Evolutionary conservation across 192 early-diverging fungal species (phyloP).

Genomic region (Chytriomyces confervae): DNA sequence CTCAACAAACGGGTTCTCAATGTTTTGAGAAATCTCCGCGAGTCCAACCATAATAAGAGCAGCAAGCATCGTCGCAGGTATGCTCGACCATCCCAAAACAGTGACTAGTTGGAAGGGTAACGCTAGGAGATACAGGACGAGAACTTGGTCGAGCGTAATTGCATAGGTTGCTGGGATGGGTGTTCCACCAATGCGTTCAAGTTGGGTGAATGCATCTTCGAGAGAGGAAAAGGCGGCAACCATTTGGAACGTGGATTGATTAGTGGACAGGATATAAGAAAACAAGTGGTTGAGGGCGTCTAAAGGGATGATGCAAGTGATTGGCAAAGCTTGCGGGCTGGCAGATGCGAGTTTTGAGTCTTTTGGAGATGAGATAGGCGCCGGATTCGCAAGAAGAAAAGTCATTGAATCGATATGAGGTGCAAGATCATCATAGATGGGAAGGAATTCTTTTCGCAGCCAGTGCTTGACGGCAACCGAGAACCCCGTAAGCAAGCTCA

Average conservation of each 20-base stretch:
- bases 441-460: neutral
- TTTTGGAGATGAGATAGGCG: neutral
- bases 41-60: constrained; percentile 5
- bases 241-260: constrained; percentile 1
- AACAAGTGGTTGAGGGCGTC: neutral
- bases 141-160: neutral
- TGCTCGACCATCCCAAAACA: constrained; percentile 1
- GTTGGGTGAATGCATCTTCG: neutral
- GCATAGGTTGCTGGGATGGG: neutral
- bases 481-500: neutral
- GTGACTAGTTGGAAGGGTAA: constrained; percentile 7
- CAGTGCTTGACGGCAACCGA: neutral
- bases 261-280: neutral
- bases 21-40: neutral
- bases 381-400: neutral
- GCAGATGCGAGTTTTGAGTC: neutral
- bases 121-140: neutral
- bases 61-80: neutral
- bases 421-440: neutral
- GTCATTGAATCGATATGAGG: neutral
- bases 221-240: neutral
- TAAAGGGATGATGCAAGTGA: neutral
- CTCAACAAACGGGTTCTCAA: constrained; percentile 10
- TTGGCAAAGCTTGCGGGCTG: neutral
- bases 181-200: constrained; percentile 8